Conservation (phyloP, 2,329 filamentous ascomycete genomes). For the Ambrosiella xylebori region DNA sequence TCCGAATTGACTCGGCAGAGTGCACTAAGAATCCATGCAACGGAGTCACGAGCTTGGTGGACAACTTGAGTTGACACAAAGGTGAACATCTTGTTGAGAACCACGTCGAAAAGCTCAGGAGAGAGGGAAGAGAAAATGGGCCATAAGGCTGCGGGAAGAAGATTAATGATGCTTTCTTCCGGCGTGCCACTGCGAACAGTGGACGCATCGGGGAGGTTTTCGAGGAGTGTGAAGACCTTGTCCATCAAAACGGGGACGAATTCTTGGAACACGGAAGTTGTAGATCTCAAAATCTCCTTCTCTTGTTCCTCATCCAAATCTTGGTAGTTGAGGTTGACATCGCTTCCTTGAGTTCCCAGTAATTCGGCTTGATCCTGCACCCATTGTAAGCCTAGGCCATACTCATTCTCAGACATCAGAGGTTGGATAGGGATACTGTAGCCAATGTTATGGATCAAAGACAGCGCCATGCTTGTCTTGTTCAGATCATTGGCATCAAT, state of each 20-base stretch:
- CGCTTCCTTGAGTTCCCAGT: slow-evolving; percentile 74
- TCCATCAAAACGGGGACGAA: slow-evolving; percentile 82
- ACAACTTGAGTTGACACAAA: slow-evolving; percentile 92
- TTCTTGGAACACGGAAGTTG: slow-evolving; percentile 83
- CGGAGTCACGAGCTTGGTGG: slow-evolving; percentile 88
- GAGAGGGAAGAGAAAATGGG: slow-evolving; percentile 82
- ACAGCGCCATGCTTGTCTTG: slow-evolving; percentile 86
- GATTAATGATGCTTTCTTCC: slow-evolving; percentile 94
- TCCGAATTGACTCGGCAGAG: slow-evolving; percentile 90
- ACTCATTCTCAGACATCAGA: slow-evolving; percentile 42
- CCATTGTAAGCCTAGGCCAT: slow-evolving; percentile 71
- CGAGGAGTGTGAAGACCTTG: slow-evolving; percentile 84
- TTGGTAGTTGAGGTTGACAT: slow-evolving; percentile 71
- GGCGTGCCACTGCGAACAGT: slow-evolving; percentile 78
- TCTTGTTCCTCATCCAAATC: slow-evolving; percentile 78
- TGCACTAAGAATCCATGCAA: slow-evolving; percentile 96
- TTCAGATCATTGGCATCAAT: slow-evolving; percentile 96
- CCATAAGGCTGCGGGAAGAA: slow-evolving; percentile 75
- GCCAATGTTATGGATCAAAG: slow-evolving; percentile 87
- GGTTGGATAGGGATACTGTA: slow-evolving; percentile 91
- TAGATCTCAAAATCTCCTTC: slow-evolving; percentile 74
- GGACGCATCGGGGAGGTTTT: slow-evolving; percentile 84
- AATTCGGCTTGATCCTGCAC: slow-evolving; percentile 86
- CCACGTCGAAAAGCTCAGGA: slow-evolving; percentile 81
- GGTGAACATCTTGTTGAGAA: slow-evolving; percentile 75